Conservation (phyloP, 2,329 filamentous ascomycete genomes). For the Beauveria medogensis region DNA sequence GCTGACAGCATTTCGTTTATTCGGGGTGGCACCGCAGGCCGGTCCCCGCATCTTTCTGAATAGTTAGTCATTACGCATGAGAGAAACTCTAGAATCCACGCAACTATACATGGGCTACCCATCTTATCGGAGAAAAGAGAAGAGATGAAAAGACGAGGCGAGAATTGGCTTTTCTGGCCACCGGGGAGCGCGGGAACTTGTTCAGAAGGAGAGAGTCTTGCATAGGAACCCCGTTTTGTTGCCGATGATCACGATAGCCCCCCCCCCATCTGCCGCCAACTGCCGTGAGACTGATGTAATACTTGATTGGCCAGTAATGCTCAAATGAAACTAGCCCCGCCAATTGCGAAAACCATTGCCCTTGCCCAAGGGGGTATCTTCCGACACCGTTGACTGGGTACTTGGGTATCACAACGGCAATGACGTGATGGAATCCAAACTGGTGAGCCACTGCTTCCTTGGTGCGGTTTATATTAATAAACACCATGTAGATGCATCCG, state of each 20-base stretch:
- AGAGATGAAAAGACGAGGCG: no score
- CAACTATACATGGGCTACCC: no score
- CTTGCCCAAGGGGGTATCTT: not conserved
- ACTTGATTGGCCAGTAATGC: no score
- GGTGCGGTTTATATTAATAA: not conserved
- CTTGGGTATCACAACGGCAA: not conserved
- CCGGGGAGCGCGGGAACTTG: not conserved
- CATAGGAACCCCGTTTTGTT: not conserved
- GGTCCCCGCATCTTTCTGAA: not conserved
- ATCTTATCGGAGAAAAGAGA: not conserved
- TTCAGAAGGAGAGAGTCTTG: not conserved
- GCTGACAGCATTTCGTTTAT: not conserved
- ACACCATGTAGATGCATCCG: not conserved
- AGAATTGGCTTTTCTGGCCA: not conserved
- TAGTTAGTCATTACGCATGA: no score
- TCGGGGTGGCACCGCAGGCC: not conserved
- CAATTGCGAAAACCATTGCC: not conserved
- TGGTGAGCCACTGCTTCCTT: not conserved
- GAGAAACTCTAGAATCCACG: no score
- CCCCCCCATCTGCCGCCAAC: not conserved
- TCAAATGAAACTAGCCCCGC: no score
- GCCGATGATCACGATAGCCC: not conserved
- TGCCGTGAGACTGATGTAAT: not conserved
- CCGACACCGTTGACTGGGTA: not conserved
- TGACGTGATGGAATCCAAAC: not conserved